Evolutionary conservation across 2,329 filamentous ascomycete genomes (phyloP).

Genomic region (Fonsecaea pugnacius): DNA sequence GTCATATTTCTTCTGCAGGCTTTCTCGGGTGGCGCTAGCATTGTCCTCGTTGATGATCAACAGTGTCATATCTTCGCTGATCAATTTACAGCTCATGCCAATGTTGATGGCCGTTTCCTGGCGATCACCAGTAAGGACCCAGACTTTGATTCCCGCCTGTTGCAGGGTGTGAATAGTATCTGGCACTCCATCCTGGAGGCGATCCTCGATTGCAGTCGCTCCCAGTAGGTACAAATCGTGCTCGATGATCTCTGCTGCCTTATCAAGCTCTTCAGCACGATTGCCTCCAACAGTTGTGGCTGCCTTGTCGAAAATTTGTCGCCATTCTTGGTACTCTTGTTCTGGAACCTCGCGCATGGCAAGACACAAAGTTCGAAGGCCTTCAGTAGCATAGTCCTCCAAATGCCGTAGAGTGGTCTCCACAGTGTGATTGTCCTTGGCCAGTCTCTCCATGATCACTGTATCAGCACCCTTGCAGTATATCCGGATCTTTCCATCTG

Average conservation of each 20-base stretch:
- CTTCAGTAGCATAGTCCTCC: conserved; percentile 98
- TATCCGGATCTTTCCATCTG: conserved; percentile 89
- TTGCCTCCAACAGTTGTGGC: conserved; percentile 89
- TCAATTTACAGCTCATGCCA: conserved; percentile 98
- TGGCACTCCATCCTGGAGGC: conserved; percentile 93
- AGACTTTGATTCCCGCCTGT: conserved; percentile 96
- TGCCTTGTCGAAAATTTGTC: conserved; percentile 81
- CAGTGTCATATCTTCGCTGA: conserved; percentile 98
- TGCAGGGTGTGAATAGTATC: conserved; percentile 98
- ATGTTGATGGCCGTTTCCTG: conserved; percentile 99
- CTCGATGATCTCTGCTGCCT: conserved; percentile 94
- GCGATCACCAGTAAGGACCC: conserved; percentile 95
- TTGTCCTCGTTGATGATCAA: conserved; percentile 93
- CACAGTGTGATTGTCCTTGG: conserved; percentile 79
- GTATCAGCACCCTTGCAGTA: conserved; percentile 98
- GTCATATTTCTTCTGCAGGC: conserved; percentile 89
- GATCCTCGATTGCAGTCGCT: conserved; percentile 96
- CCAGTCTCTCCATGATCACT: conserved; percentile 89
- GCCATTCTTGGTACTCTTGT: conserved; percentile 86
- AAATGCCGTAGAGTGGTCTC: conserved; percentile 90
- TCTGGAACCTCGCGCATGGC: conserved; percentile 93
- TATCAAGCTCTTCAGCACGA: conserved; percentile 92
- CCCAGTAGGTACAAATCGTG: conserved; percentile 88
- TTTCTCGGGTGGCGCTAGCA: conserved; percentile 77
- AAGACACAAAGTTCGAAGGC: conserved; percentile 89